These are phyloP conservation scores for Quercus mongolica DNA, from an alignment of 306 rosid genomes.

Conservation along the genomic window DNA sequence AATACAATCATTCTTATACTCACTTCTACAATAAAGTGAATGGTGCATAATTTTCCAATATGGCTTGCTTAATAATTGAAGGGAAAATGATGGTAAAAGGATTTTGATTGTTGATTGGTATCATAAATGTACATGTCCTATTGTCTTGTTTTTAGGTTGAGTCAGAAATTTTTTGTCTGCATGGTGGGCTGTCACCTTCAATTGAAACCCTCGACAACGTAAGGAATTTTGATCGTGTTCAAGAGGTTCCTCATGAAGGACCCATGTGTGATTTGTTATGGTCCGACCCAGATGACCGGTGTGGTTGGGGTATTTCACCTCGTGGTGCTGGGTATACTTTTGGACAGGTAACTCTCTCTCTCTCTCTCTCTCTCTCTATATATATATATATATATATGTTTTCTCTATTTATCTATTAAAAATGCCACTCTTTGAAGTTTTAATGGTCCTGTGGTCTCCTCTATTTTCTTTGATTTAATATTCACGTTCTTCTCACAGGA, in stretches of 20 bases:
- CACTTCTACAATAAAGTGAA: slow-evolving; percentile 11
- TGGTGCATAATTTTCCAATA: slow-evolving; percentile 12
- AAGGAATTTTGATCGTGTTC: slow-evolving; percentile 97
- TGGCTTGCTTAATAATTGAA: slow-evolving; percentile 3
- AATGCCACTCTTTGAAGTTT: not conserved
- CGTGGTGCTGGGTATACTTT: slow-evolving; percentile 99
- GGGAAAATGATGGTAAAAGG: not conserved
- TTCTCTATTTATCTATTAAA: not conserved
- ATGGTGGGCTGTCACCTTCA: slow-evolving; percentile 97
- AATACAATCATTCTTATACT: not conserved
- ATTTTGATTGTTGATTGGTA: slow-evolving; percentile 9
- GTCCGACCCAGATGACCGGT: slow-evolving; percentile 99
- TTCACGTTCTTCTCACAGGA: slow-evolving; percentile 56
- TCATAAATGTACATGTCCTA: slow-evolving; percentile 14
- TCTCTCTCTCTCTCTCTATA: not conserved
- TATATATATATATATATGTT: not conserved
- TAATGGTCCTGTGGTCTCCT: not conserved
- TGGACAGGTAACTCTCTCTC: slow-evolving; percentile 75
- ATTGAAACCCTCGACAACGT: slow-evolving; percentile 96
- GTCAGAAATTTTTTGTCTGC: slow-evolving; percentile 96
- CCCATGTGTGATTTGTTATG: slow-evolving; percentile 99
- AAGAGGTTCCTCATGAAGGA: slow-evolving; percentile 99
- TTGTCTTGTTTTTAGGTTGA: slow-evolving; percentile 62
- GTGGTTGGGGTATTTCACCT: slow-evolving; percentile 99
- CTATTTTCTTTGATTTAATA: slow-evolving; percentile 1